Percentiles rank a stretch among this genome's conserved stretches.
phyloP scores from a whole-genome alignment of 2,329 filamentous ascomycete species.

The Coniella lustricola region DNA sequence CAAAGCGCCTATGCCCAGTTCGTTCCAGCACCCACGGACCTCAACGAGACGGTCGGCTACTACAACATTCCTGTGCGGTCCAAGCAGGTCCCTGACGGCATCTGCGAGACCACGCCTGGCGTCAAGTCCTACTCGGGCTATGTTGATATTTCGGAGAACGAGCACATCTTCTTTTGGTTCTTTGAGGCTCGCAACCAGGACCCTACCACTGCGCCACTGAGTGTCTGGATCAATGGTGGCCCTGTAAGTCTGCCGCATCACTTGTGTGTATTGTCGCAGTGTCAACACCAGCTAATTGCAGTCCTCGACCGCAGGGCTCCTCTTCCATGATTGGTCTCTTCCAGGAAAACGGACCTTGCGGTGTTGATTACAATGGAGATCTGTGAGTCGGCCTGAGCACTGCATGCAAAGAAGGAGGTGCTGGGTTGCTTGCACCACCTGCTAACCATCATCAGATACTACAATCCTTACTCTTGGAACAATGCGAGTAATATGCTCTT shows the following conservation, averaged over 20 bases:
- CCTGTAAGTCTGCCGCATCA: conserved; percentile 21
- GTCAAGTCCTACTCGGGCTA: conserved; percentile 38
- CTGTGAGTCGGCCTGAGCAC: conserved; percentile 19
- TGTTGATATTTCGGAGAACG: conserved; percentile 31
- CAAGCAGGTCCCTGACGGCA: conserved; percentile 39
- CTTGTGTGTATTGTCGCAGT: neutral
- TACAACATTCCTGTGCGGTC: conserved; percentile 36
- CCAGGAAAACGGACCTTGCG: conserved; percentile 33
- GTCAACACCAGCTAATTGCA: neutral
- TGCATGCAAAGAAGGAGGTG: no score
- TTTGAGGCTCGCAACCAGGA: conserved; percentile 41
- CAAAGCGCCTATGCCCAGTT: conserved; percentile 23
- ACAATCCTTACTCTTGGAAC: conserved; percentile 51
- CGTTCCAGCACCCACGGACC: conserved; percentile 28
- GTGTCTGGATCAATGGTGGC: conserved; percentile 47
- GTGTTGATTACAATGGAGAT: conserved; percentile 35
- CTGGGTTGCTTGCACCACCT: neutral
- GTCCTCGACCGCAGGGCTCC: conserved; percentile 26
- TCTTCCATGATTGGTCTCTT: conserved; percentile 50
- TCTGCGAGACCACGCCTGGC: conserved; percentile 35
- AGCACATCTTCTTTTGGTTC: conserved; percentile 42
- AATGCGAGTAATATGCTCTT: conserved; percentile 52
- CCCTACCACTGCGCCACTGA: conserved; percentile 37
- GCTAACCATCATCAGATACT: conserved; percentile 17
- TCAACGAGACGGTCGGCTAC: conserved; percentile 27